Evolutionary conservation across 371 early-diverging fungal genomes (phyloP), one percentile per base, ranked within the genome.

Genomic region (Circinella minor): DNA sequence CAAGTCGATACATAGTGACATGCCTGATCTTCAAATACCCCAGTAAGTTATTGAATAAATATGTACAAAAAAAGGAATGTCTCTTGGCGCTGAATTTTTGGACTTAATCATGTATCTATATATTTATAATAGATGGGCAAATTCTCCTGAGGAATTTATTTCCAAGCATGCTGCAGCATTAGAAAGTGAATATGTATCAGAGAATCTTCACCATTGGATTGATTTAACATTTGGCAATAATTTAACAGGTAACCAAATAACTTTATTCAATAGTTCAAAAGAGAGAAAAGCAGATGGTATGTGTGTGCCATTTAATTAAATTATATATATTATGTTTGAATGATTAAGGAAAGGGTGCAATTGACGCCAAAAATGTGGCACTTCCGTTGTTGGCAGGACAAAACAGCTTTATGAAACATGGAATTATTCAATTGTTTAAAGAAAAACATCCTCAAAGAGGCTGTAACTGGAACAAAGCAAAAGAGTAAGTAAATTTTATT

Each of bases 201-300:
- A 71, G 8, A 84, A 91, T 59, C 71, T 95, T 11, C 93, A 95
- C 69, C 78, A 89, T 51, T 95, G 95, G 95, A 92, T 95, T 59
- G 93, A 95, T 76, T 75, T 95, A 46, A 92, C 93, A 0, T 95
- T 94, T 83, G 95, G 95, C 3, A 90, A 85, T 71, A 91, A 90
- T 71, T 83, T 93, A 55, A 86, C 84, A 3, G 93, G 92, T 68
- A 74, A 27, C 27, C 27, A 27, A 27, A 27, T 1, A 49, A 6
- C 3, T 27, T 34, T 43, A 13, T 43, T 47, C 3, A 47, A 15
- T 11, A 47, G 9, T 1, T 11, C 11, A 15, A 47, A 9, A 47
- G 47, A 47, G 15, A 47, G 47, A 47, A 47, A 47, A 2, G 27
- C 27, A 27, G 27, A 27, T 27, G 27, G 27, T 27, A 2, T 27